Evolutionary conservation across 768 basidiomycete genomes (phyloP), one percentile per base, ranked within the genome.

Genomic region (Sarcomyxa edulis): DNA sequence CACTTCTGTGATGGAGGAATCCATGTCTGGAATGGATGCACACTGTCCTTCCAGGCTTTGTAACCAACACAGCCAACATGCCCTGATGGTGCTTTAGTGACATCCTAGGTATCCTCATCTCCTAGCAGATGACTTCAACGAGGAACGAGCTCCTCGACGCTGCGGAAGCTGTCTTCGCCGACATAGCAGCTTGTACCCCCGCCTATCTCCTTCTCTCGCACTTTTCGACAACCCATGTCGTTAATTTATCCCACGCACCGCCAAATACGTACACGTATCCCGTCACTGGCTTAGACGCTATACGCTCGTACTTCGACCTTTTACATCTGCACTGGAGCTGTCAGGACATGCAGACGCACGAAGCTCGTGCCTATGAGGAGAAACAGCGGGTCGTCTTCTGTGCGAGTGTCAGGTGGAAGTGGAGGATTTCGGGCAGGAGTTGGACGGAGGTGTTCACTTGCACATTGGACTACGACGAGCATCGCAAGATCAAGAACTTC

Each of bases 251-350:
- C 18, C 42, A 43, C 31, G 37, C 42, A 6, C 38, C 38, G 21
- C 38, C 29, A 10, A n/a, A 14, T 16, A 31, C 27, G 9, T 39
- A 54, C 18, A 40, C 61, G 4, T 64, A 64, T 1, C 56, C 62
- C 9, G 47, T 72, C 5, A 49, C 55, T 22, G 71, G 71, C 8
- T 44, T 58, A 11, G 71, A 72, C 39, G 72, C 66, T 11, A 53
- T 72, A 20, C 66, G 71, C 16, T 74, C 72, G 1, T 74, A 72
- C 45, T 69, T 72, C 35, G 71, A 74, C 50, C 52, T 72, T 30
- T 48, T 71, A 19, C 59, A 65, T 12, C 68, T 68, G 3, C 61
- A 72, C 46, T 74, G 65, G 62, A 56, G 51, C 4, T 64, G 69
- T 6, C 54, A 61, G 1, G 46, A 59, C 16, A 43, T 60, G 14